Percentiles rank a stretch among this genome's conserved stretches.
These are phyloP conservation scores for Mycena metata DNA, from an alignment of 768 basidiomycete genomes.

Conservation along the genomic window DNA sequence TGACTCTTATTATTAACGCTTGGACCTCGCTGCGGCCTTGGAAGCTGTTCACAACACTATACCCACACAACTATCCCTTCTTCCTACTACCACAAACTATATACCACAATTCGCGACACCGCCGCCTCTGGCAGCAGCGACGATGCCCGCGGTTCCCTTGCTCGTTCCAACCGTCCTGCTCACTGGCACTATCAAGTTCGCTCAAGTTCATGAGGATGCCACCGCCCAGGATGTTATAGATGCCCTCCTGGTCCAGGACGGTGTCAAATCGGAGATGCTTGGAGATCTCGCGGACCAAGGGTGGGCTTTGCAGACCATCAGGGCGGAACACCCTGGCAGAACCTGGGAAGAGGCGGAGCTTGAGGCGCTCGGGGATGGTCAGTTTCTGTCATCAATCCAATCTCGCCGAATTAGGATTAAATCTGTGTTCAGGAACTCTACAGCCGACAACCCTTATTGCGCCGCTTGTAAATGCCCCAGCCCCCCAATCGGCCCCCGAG, in stretches of 20 bases:
- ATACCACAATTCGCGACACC: conserved; percentile 10
- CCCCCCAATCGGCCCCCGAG: conserved; percentile 51
- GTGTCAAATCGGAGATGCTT: conserved; percentile 67
- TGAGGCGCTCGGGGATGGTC: conserved; percentile 74
- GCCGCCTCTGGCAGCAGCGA: conserved; percentile 1
- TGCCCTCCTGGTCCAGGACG: conserved; percentile 59
- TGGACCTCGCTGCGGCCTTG: neutral
- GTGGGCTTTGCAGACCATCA: conserved; percentile 80
- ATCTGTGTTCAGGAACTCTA: conserved; percentile 60
- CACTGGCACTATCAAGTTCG: conserved; percentile 73
- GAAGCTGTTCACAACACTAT: neutral
- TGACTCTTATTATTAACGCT: neutral
- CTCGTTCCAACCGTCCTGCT: conserved; percentile 74
- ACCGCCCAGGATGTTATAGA: conserved; percentile 73
- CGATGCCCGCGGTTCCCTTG: conserved; percentile 59
- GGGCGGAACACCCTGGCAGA: conserved; percentile 69
- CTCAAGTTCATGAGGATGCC: conserved; percentile 65
- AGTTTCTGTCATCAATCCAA: conserved; percentile 25
- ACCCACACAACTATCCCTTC: no score
- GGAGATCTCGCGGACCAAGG: conserved; percentile 68
- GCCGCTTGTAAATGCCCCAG: conserved; percentile 62
- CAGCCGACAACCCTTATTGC: conserved; percentile 60
- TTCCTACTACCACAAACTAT: neutral
- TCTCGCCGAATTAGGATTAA: conserved; percentile 5
- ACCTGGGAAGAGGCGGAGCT: conserved; percentile 83